Evolutionary conservation across 768 basidiomycete species (phyloP).

Genomic region (Panaeolus papilionaceus): DNA sequence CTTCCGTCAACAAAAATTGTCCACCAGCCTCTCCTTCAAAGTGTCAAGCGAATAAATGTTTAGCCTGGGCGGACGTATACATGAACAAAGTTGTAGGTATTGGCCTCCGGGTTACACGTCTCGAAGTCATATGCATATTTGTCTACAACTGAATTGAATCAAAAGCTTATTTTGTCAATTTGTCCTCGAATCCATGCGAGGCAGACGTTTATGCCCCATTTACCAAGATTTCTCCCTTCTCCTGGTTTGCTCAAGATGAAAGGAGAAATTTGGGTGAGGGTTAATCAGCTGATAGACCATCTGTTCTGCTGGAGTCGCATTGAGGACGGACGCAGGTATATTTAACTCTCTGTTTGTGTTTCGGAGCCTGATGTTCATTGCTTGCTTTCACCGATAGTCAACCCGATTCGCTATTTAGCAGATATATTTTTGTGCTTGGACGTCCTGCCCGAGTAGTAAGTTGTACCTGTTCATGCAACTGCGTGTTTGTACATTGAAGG

Average conservation of each 20-base stretch:
- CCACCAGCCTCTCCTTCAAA: background rate
- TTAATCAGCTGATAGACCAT: background rate
- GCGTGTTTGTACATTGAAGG: background rate
- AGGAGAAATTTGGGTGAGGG: background rate
- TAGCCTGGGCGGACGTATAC: background rate
- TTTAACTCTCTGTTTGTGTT: background rate
- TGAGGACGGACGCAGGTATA: background rate
- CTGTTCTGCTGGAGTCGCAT: background rate
- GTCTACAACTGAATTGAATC: background rate
- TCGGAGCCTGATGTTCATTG: conserved; percentile 3
- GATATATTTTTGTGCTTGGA: background rate
- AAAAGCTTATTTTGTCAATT: background rate
- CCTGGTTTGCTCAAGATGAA: background rate
- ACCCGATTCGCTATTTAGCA: background rate
- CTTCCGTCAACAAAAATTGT: background rate
- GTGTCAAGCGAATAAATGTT: conserved; percentile 3
- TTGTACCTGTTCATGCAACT: background rate
- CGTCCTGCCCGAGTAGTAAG: background rate
- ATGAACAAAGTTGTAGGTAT: background rate
- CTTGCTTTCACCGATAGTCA: background rate
- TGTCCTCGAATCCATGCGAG: background rate
- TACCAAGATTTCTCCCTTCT: background rate
- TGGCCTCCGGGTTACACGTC: background rate
- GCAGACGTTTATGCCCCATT: background rate
- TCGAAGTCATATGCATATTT: background rate